These are phyloP conservation scores for Porcisia hertigi DNA, from an alignment of 208 protist genomes.

Conservation along the genomic window DNA sequence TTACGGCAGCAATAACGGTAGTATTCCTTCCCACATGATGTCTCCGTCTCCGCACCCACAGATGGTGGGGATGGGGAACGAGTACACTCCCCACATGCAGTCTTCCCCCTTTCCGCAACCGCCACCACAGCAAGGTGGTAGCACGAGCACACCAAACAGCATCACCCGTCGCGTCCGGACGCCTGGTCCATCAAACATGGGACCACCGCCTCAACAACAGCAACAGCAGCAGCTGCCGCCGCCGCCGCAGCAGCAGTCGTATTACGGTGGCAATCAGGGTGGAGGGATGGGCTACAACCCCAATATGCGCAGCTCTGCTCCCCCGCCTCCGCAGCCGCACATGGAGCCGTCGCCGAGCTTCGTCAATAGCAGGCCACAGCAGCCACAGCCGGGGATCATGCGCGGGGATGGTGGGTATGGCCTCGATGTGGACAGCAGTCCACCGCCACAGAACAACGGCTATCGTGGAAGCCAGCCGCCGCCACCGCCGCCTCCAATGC, in stretches of 20 bases:
- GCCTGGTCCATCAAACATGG: conserved; percentile 7
- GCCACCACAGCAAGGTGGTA: conserved; percentile 19
- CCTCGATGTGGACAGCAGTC: conserved; percentile 29
- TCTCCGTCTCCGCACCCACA: conserved; percentile 32
- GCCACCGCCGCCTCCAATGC: not conserved
- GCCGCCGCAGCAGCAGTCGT: conserved; percentile 16
- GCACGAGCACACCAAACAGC: conserved; percentile 24
- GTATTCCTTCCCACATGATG: conserved; percentile 23
- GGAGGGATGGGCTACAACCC: conserved; percentile 24
- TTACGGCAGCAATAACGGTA: conserved; percentile 25
- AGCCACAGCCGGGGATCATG: conserved; percentile 26
- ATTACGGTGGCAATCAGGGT: conserved; percentile 33
- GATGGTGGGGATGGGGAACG: conserved; percentile 35
- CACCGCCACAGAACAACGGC: conserved; percentile 33
- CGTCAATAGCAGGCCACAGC: conserved; percentile 17
- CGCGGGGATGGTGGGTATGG: conserved; percentile 33
- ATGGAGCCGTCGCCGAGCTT: conserved; percentile 47
- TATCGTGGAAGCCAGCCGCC: conserved; percentile 19
- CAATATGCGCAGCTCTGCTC: conserved; percentile 32
- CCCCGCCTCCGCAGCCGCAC: conserved; percentile 34
- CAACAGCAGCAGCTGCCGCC: conserved; percentile 11
- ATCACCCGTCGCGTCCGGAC: conserved; percentile 19
- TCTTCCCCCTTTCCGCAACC: conserved; percentile 29
- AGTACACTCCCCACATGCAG: conserved; percentile 26
- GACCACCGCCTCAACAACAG: not conserved